A percentile compares a stretch with the other conserved stretches of the same genome.
Evolutionary conservation across 2,329 filamentous ascomycete species (phyloP).

Genomic region (Fusarium scirpi): DNA sequence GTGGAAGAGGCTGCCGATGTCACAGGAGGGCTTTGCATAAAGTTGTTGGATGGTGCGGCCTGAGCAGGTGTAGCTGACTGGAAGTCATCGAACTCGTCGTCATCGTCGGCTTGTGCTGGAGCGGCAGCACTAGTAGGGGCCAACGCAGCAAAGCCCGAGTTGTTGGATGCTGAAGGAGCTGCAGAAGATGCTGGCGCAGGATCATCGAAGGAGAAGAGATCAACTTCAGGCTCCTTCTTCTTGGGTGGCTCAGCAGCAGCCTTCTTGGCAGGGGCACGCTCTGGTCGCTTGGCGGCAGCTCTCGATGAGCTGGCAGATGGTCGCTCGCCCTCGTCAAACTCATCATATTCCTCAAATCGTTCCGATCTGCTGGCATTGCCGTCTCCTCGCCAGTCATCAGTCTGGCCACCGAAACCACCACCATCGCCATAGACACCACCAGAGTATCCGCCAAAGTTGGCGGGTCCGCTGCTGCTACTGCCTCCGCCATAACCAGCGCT

Average conservation of each 20-base stretch:
- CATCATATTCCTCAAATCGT: conserved; percentile 96
- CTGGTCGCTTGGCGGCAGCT: conserved; percentile 50
- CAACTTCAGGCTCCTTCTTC: conserved; percentile 87
- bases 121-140: conserved; percentile 41
- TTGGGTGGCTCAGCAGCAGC: conserved; percentile 73
- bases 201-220: conserved; percentile 94
- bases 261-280: conserved; percentile 54
- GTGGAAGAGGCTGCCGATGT: conserved; percentile 66
- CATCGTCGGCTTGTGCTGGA: conserved; percentile 62
- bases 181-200: conserved; percentile 64
- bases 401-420: conserved; percentile 87
- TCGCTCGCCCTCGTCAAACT: conserved; percentile 82
- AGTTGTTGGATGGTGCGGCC: conserved; percentile 55
- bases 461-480: conserved; percentile 35
- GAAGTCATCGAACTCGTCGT: conserved; percentile 98
- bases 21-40: conserved; percentile 59
- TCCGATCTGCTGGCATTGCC: conserved; percentile 69
- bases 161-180: conserved; percentile 59
- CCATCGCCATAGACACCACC: conserved; percentile 93
- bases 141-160: conserved; percentile 62
- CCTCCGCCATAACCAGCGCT: conserved; percentile 73
- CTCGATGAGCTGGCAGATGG: conserved; percentile 62
- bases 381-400: conserved; percentile 75
- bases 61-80: conserved; percentile 81
- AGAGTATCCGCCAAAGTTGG: conserved; percentile 70